Evolutionary conservation across 331 rosid species (phyloP).

Genomic region (Cydonia oblonga): DNA sequence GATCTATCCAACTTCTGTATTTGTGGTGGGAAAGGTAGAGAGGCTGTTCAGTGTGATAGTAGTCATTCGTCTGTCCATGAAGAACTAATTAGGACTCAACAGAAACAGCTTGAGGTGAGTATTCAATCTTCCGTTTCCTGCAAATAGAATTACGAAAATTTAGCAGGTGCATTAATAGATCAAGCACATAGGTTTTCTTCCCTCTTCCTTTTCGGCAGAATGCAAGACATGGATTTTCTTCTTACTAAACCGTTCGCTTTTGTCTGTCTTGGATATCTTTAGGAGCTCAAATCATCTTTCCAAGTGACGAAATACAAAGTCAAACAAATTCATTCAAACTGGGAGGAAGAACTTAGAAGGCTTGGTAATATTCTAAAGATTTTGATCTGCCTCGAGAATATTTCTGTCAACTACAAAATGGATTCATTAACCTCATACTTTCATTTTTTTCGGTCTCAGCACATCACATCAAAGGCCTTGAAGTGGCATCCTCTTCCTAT

Average conservation of each 20-base stretch:
- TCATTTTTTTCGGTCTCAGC: constrained; percentile 23
- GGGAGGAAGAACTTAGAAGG: constrained; percentile 66
- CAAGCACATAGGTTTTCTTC: background rate
- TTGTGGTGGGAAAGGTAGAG: constrained; percentile 63
- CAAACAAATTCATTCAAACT: constrained; percentile 55
- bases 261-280: constrained; percentile 3
- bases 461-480: constrained; percentile 64
- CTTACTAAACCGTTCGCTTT: background rate
- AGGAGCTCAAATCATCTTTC: constrained; percentile 66
- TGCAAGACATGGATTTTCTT: background rate
- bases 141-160: background rate
- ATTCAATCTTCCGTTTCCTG: background rate
- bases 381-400: constrained; percentile 2
- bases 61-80: constrained; percentile 32
- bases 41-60: constrained; percentile 15
- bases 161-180: background rate
- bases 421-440: background rate
- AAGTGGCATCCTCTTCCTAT: constrained; percentile 80
- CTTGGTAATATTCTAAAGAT: constrained; percentile 44
- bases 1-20: constrained; percentile 74
- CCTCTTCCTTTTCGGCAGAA: background rate
- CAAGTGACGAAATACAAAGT: constrained; percentile 60
- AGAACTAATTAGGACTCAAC: constrained; percentile 44
- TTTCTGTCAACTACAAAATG: background rate
- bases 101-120: constrained; percentile 71